Evolutionary conservation across 179 eudicot species (phyloP).

Genomic region (Patellifolia procumbens): DNA sequence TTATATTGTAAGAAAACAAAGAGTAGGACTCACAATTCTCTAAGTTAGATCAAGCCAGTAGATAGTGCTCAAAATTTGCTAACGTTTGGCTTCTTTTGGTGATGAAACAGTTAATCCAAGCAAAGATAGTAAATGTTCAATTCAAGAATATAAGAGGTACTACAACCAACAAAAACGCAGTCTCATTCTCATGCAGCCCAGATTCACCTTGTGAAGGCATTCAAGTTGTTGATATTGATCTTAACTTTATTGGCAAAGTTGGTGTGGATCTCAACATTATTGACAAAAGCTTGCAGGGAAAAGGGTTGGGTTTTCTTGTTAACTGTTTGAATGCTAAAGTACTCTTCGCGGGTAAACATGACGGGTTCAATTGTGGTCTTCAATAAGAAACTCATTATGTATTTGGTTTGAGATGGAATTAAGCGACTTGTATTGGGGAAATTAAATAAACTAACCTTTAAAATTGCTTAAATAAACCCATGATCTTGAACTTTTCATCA

Average conservation of each 20-base stretch:
- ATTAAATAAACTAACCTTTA: neutral
- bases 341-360: slow-evolving; percentile 19
- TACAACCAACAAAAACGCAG: slow-evolving; percentile 14
- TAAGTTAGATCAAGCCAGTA: too few species aligned
- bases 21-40: too few species aligned
- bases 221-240: slow-evolving; percentile 38
- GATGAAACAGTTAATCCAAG: slow-evolving; percentile 5
- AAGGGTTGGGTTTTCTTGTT: neutral
- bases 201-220: slow-evolving; percentile 47
- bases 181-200: slow-evolving; percentile 40
- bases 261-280: neutral
- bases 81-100: neutral
- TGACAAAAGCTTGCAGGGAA: neutral
- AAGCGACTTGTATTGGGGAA: neutral
- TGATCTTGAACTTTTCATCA: neutral
- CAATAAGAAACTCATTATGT: neutral
- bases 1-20: too few species aligned
- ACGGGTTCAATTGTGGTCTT: slow-evolving; percentile 25
- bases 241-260: slow-evolving; percentile 3
- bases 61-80: too few species aligned
- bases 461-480: neutral
- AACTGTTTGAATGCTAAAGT: slow-evolving; percentile 36
- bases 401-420: neutral
- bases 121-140: slow-evolving; percentile 30
- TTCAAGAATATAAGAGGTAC: slow-evolving; percentile 63